Evolutionary conservation across 2,329 filamentous ascomycete genomes (phyloP), one percentile per base, ranked within the genome.

Genomic region (Metarhizium guizhouense): DNA sequence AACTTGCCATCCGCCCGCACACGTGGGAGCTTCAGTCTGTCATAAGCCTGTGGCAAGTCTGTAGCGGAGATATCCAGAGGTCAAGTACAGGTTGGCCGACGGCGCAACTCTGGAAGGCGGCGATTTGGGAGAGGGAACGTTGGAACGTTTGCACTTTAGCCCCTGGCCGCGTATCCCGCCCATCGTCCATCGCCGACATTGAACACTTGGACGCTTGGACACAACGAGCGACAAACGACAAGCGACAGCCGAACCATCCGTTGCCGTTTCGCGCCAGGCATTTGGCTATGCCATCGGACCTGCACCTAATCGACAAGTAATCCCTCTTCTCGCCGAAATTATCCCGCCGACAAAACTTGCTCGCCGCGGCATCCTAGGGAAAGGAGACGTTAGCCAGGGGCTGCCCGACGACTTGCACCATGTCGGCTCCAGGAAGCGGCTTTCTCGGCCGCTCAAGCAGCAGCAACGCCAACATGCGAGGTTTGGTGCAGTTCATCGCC

Each of bases 401-500:
- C 55, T 16, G 38, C 8, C 14, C 11, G 47, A 51, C 25, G 53
- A 51, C 38, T 56, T 58, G 60, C 67, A 70, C 60, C 60, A 84
- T 84, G 81, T 78, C 81, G 64, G 78, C 79, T 54, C 73, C 77
- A n/a, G 73, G 75, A 34, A 73, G 76, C 65, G 80, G 82, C 70
- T 87, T 86, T 60, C 77, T 87, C 58, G 81, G 83, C 76, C 82
- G 84, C 62, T 86, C 83, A 62, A 83, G 75, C 66, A 83, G 75
- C 64, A 83, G 76, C 69, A 85, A 82, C 69, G 78, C 83, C 45
- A 86, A 86, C 67, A 87, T 87, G 84, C 82, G 84, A 63, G 93
- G 94, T 32, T 79, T 99, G 63, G 94, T 99, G 51, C 95, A 96
- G 70, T 99, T 99, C 76, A 99, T 99, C 70, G 94, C 94, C 59